phyloP scores from a whole-genome alignment of 352 stramenopile genomes.

The Globisporangium sylvaticum region DNA sequence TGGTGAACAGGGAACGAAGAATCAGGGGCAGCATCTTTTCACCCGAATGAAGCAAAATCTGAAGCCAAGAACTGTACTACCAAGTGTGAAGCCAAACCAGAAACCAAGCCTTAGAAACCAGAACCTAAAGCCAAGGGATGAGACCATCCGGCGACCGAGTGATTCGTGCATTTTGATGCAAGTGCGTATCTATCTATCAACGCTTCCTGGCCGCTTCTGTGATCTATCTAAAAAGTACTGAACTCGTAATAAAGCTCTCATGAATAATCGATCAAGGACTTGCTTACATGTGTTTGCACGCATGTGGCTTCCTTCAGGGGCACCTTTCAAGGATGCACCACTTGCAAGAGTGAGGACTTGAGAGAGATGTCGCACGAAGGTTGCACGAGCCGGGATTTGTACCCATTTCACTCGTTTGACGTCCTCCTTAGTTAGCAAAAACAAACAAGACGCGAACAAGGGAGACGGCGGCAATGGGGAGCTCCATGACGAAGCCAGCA shows the following conservation, averaged over 20 bases:
- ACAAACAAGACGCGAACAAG: neutral
- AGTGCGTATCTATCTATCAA: constrained; percentile 4
- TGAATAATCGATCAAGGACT: neutral
- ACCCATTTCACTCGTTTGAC: neutral
- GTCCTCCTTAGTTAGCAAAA: too few relatives aligned
- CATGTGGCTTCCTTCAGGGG: neutral
- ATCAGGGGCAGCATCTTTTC: neutral
- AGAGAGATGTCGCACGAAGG: neutral
- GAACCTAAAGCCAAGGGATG: neutral
- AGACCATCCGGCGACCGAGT: neutral
- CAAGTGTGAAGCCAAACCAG: neutral
- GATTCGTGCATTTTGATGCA: constrained; percentile 3
- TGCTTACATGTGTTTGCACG: neutral
- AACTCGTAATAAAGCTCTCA: constrained; percentile 3
- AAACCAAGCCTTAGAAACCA: neutral
- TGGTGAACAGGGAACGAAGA: neutral
- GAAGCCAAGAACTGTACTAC: neutral
- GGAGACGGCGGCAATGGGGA: neutral
- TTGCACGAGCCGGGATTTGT: neutral
- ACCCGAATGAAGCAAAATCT: neutral
- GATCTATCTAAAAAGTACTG: constrained; percentile 4
- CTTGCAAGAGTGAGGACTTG: too few relatives aligned
- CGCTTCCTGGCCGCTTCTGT: neutral
- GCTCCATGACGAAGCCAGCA: neutral
- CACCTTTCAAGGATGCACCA: too few relatives aligned